Percentiles rank a stretch among this genome's conserved stretches.
Evolutionary conservation across 768 basidiomycete genomes (phyloP).

Genomic region (Imleria badia): DNA sequence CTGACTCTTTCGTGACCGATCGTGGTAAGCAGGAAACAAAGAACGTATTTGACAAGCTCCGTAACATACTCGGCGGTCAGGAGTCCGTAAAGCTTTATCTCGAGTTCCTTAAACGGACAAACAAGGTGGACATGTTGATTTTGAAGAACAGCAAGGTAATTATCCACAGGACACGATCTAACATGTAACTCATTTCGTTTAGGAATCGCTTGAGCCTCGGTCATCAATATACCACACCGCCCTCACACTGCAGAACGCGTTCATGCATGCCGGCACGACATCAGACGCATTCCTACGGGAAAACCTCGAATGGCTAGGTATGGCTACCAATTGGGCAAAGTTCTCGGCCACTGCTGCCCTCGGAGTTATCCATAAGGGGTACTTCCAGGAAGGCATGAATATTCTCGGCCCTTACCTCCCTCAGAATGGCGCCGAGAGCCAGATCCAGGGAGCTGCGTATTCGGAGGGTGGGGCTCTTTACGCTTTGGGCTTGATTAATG

Average conservation of each 20-base stretch:
- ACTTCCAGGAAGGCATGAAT: constrained; percentile 88
- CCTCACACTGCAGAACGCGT: constrained; percentile 94
- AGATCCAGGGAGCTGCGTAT: constrained; percentile 76
- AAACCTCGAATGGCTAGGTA: constrained; percentile 94
- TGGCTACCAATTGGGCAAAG: constrained; percentile 98
- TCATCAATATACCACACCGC: constrained; percentile 98
- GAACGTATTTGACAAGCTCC: constrained; percentile 69
- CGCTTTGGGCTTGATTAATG: constrained; percentile 92
- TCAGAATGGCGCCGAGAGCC: constrained; percentile 69
- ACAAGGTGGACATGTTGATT: constrained; percentile 88
- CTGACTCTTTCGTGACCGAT: constrained; percentile 7
- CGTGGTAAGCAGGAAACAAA: constrained; percentile 48
- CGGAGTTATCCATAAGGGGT: constrained; percentile 97
- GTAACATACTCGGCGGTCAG: constrained; percentile 84
- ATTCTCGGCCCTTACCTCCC: constrained; percentile 96
- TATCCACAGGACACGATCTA: not conserved
- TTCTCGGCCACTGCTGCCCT: constrained; percentile 97
- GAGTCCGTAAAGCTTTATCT: constrained; percentile 91
- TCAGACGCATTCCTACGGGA: constrained; percentile 92
- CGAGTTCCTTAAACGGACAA: constrained; percentile 94
- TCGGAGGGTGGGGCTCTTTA: constrained; percentile 97
- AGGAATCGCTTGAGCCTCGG: constrained; percentile 90
- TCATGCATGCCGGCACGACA: constrained; percentile 97
- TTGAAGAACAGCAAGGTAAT: constrained; percentile 88
- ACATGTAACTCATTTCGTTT: constrained; percentile 6